Evolutionary conservation across 768 basidiomycete genomes (phyloP), one percentile per base, ranked within the genome.

Genomic region (Boletus rufocinnamomeus): DNA sequence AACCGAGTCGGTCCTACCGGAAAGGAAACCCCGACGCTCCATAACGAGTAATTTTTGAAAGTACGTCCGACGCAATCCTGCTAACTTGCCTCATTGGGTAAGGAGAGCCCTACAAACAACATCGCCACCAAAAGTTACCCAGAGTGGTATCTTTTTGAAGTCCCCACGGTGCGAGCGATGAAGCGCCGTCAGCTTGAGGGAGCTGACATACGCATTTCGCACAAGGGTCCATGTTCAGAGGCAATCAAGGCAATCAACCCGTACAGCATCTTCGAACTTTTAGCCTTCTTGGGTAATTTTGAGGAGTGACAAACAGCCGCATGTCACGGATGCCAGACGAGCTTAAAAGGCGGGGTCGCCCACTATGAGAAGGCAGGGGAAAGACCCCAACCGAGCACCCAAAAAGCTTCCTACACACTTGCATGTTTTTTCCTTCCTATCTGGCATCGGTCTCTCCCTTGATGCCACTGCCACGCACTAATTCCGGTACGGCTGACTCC

Each of bases 141-240:
- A 64, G 41, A 45, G 7, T 47, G 71, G 71, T 45, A 72, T 52
- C 37, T 62, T 60, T 53, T 32, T 4, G 1, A 23, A 27, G 38
- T 51, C 25, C 55, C 40, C 55, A 63, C 47, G 48, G 28, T 48
- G 16, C 19, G 5, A 25, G 38, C 6, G 4, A 41, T 1, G 13
- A 55, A 48, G 54, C 56, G 50, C 45, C 37, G 25, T 46, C 61
- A 52, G 62, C 63, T 23, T 52, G 61, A 62, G 60, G 49, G 60
- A 47, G 68, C 70, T 74, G 68, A 72, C 72, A 58, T 58, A 72
- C 30, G 14, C 61, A 56, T 30, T 72, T 72, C 70, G 3, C 72
- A 74, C 71, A 16, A 61, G 55, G 57, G 62, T 68, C 49, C 62
- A 35, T 63, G 50, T 62, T 52, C 56, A 47, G 46, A 63, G 45